A percentile compares a stretch with the other conserved stretches of the same genome.
Conservation (phyloP, 768 basidiomycete genomes). For the Russula sp. region DNA sequence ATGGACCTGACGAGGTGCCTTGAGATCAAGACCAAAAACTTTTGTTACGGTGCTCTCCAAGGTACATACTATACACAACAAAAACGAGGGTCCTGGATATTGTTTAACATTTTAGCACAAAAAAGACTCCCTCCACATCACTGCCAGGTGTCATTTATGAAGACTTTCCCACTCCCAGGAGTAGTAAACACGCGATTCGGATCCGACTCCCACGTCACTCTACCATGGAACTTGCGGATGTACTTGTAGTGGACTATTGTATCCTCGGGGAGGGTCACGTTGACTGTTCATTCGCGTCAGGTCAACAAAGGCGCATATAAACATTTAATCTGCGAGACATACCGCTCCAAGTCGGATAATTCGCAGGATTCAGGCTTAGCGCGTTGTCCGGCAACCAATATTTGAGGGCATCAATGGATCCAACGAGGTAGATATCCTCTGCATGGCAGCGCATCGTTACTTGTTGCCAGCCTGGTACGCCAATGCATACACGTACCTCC, state of each 20-base stretch:
- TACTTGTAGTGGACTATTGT: conserved; percentile 71
- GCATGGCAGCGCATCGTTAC: neutral
- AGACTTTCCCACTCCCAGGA: conserved; percentile 35
- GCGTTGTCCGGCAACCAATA: conserved; percentile 64
- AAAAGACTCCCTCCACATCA: conserved; percentile 24
- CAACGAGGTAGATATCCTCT: conserved; percentile 71
- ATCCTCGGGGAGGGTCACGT: conserved; percentile 56
- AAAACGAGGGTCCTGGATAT: neutral
- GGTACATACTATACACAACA: neutral
- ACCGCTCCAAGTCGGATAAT: conserved; percentile 72
- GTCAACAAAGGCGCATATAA: conserved; percentile 19
- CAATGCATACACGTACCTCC: conserved; percentile 48
- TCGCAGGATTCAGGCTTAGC: conserved; percentile 49
- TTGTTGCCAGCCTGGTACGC: conserved; percentile 4
- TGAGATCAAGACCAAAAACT: neutral
- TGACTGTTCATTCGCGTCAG: conserved; percentile 43
- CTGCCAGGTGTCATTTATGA: conserved; percentile 36
- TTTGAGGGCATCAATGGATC: conserved; percentile 53
- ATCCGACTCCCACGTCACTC: conserved; percentile 66
- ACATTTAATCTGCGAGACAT: conserved; percentile 33
- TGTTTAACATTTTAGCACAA: neutral
- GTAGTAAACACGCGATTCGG: conserved; percentile 57
- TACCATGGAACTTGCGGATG: conserved; percentile 54
- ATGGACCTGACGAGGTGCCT: neutral
- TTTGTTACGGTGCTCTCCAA: conserved; percentile 2